Evolutionary conservation across 1,139 yeast species (phyloP).

Genomic region (Spathaspora sp.): DNA sequence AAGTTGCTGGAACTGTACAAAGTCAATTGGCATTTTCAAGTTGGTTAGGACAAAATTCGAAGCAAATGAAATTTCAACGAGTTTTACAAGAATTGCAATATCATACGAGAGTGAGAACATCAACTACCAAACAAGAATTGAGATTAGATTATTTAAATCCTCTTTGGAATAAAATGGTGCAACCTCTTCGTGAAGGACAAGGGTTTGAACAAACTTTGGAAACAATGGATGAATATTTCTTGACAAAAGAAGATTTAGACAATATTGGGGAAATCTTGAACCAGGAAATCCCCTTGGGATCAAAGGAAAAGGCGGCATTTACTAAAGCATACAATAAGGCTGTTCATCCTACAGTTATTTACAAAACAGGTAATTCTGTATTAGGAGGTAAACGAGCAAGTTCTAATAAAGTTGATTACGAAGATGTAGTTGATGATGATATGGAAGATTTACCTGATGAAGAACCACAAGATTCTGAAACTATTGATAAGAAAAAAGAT

Average conservation of each 20-base stretch:
- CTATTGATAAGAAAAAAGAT: constrained; percentile 41
- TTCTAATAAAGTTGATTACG: constrained; percentile 46
- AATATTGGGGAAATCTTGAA: constrained; percentile 54
- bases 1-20: constrained; percentile 68
- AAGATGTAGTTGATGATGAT: constrained; percentile 65
- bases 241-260: constrained; percentile 93
- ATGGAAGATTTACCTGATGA: constrained; percentile 38
- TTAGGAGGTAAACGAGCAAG: constrained; percentile 36
- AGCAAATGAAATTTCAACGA: constrained; percentile 73
- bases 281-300: constrained; percentile 49
- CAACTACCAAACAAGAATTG: constrained; percentile 73
- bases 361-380: constrained; percentile 62
- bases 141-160: constrained; percentile 77
- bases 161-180: constrained; percentile 52
- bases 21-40: constrained; percentile 78
- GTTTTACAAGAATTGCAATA: constrained; percentile 85
- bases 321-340: constrained; percentile 77
- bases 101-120: constrained; percentile 77
- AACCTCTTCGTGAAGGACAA: constrained; percentile 54
- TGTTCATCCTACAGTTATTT: constrained; percentile 85
- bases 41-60: constrained; percentile 92
- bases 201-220: constrained; percentile 67
- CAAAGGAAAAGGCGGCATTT: constrained; percentile 77
- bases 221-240: constrained; percentile 76
- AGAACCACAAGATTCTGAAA: constrained; percentile 22